These are phyloP conservation scores for Sanghuangporus weigelae DNA, from an alignment of 1,284 basidiomycete genomes.

Conservation along the genomic window DNA sequence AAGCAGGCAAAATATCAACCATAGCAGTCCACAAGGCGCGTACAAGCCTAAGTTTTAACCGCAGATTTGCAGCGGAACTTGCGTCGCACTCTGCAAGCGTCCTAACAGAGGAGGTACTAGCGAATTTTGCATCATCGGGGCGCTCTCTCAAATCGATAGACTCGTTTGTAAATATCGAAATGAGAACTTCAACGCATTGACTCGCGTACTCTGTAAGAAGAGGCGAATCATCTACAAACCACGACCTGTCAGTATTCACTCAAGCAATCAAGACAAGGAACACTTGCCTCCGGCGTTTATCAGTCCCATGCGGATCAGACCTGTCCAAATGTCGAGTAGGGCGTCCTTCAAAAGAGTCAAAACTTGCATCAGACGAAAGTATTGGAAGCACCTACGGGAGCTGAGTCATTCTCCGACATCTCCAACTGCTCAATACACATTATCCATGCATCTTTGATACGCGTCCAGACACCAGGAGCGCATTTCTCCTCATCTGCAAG, in stretches of 20 bases:
- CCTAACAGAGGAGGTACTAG: not conserved
- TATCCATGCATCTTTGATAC: constrained; percentile 52
- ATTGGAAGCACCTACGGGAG: constrained; percentile 35
- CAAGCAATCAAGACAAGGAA: not conserved
- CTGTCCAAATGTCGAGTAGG: constrained; percentile 37
- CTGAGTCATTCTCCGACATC: constrained; percentile 31
- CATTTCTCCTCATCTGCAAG: constrained; percentile 53
- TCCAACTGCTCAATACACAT: constrained; percentile 39
- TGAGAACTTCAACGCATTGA: constrained; percentile 38
- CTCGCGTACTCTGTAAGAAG: constrained; percentile 35
- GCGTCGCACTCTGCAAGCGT: constrained; percentile 12
- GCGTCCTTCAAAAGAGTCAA: constrained; percentile 28
- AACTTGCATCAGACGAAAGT: constrained; percentile 5
- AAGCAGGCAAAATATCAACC: constrained; percentile 36
- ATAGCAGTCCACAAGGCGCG: constrained; percentile 50
- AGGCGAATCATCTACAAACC: constrained; percentile 25
- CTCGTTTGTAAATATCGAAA: constrained; percentile 47
- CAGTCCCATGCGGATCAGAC: constrained; percentile 36
- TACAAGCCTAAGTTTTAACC: constrained; percentile 46
- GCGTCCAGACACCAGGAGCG: constrained; percentile 47
- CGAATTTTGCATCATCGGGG: not conserved
- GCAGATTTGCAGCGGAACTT: constrained; percentile 32
- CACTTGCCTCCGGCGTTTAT: not conserved
- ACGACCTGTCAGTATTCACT: not conserved
- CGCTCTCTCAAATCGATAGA: constrained; percentile 37